phyloP scores from a whole-genome alignment of 2,329 filamentous ascomycete genomes.

The Microsporum ferrugineum region DNA sequence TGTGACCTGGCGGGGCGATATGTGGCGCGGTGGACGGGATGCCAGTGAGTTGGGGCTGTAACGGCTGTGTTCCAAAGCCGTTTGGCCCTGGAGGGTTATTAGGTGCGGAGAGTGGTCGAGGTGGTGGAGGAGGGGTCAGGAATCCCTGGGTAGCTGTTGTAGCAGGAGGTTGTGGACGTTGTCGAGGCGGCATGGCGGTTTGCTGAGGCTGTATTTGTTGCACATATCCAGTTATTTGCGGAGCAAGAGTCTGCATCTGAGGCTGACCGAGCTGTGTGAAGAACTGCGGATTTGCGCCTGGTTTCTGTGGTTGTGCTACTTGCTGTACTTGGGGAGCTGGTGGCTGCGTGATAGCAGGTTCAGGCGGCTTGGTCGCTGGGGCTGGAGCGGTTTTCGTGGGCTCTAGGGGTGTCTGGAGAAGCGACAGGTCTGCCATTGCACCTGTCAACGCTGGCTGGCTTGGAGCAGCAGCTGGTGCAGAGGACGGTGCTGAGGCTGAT shows the following conservation, averaged over 20 bases:
- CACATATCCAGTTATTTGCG: slow-evolving; percentile 31
- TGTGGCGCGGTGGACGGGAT: slow-evolving; percentile 44
- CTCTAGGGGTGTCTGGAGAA: slow-evolving; percentile 50
- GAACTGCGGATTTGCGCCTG: slow-evolving; percentile 38
- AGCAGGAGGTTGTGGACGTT: slow-evolving; percentile 61
- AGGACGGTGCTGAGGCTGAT: background rate
- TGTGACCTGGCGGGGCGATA: slow-evolving; percentile 63
- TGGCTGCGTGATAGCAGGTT: slow-evolving; percentile 36
- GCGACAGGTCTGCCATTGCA: slow-evolving; percentile 56
- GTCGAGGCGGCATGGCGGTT: slow-evolving; percentile 40
- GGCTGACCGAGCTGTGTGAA: slow-evolving; percentile 38
- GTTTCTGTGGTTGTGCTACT: slow-evolving; percentile 26
- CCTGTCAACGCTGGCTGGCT: slow-evolving; percentile 49
- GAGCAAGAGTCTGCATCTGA: slow-evolving; percentile 20
- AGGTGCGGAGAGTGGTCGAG: slow-evolving; percentile 75
- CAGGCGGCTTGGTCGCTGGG: slow-evolving; percentile 31
- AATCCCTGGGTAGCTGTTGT: slow-evolving; percentile 45
- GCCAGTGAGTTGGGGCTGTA: slow-evolving; percentile 80
- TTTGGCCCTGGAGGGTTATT: slow-evolving; percentile 62
- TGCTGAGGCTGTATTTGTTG: slow-evolving; percentile 19
- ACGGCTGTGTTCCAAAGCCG: slow-evolving; percentile 58
- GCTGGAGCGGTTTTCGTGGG: slow-evolving; percentile 44
- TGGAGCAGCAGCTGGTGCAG: slow-evolving; percentile 26
- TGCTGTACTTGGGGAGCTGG: slow-evolving; percentile 31
- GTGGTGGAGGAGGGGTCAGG: slow-evolving; percentile 65